phyloP scores from a whole-genome alignment of 2,329 filamentous ascomycete genomes.

The Whalleya microplaca region DNA sequence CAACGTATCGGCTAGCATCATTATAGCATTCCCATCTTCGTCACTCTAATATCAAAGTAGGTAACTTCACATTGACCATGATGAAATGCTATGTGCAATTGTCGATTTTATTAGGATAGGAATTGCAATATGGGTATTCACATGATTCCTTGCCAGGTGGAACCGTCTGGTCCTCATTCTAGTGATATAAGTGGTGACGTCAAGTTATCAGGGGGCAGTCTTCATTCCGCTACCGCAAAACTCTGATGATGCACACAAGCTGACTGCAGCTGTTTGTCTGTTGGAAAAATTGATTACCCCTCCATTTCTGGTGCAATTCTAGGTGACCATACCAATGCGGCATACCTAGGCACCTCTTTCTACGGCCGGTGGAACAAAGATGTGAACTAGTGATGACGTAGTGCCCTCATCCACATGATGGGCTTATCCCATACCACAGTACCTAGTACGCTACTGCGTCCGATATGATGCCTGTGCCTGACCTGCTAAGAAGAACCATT shows the following conservation, averaged over 20 bases:
- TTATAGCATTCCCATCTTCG: constrained; percentile 8
- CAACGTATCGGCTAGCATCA: constrained; percentile 18
- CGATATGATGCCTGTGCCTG: not conserved
- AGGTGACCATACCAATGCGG: constrained; percentile 4
- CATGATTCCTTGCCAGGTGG: constrained; percentile 1
- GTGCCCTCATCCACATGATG: constrained; percentile 19
- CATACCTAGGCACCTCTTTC: not conserved
- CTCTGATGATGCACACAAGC: not conserved
- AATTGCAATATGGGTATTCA: constrained; percentile 20
- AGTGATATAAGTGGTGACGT: constrained; percentile 21
- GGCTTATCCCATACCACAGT: not conserved
- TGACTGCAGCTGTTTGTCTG: constrained; percentile 8
- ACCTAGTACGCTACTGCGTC: constrained; percentile 7
- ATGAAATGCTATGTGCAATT: constrained; percentile 10
- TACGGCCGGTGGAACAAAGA: constrained; percentile 17
- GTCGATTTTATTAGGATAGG: not conserved
- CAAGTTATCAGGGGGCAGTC: constrained; percentile 14
- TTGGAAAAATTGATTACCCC: not conserved
- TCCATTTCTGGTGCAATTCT: not conserved
- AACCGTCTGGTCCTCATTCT: no score
- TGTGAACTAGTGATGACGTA: constrained; percentile 22
- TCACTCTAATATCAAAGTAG: constrained; percentile 5
- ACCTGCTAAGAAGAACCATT: not conserved
- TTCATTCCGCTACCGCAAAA: not conserved
- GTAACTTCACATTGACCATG: constrained; percentile 15